Base-by-base conservation (phyloP, 371 early-diverging fungal species). In the Nematocida sp. region DNA sequence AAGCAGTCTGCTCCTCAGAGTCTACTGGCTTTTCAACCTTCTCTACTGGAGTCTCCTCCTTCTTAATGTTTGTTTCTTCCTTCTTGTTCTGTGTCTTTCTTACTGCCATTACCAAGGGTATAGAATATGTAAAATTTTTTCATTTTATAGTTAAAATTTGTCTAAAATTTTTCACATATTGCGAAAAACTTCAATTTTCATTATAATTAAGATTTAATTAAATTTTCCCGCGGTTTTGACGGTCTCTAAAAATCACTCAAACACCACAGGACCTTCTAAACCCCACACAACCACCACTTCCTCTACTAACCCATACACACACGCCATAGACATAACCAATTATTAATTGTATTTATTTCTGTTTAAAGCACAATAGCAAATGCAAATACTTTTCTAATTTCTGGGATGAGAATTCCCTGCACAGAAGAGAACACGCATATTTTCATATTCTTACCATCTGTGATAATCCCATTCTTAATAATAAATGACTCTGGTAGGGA, bases 1-100 rank as follows among this genome's bases (percentile, higher is more conserved):
- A 76, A 0, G 23, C 76, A 20, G 54, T 70, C 66, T 66, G 23
- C 46, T 76, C 76, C n/a, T 66, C 76, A 50, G 76, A 76, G 13
- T 44, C 71, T 66, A n/a, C 70, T 13, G 25, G 18, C 47, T 72
- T 60, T 5, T 47, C 20, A 7, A 18, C 52, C 23, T 70, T 15
- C 66, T 72, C 72, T 9, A 45, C 64, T 18, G 0, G n/a, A 42
- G 72, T 57, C 20, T 58, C 72, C 23, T 55, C 58, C 40, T 70
- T 76, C 33, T 71, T n/a, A 62, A 52, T 67, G 2, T 47, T 62
- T 55, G 15, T 62, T 60, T 61, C 39, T 73, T 60, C 57, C 58
- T 60, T 42, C 45, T 78, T 78, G 23, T 67, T 69, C 71, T 45
- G 46, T 54, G 57, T 67, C 57, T 78, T 78, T 78, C 80, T 66